phyloP scores from a whole-genome alignment of 345 rosid genomes.

The Draba incana region DNA sequence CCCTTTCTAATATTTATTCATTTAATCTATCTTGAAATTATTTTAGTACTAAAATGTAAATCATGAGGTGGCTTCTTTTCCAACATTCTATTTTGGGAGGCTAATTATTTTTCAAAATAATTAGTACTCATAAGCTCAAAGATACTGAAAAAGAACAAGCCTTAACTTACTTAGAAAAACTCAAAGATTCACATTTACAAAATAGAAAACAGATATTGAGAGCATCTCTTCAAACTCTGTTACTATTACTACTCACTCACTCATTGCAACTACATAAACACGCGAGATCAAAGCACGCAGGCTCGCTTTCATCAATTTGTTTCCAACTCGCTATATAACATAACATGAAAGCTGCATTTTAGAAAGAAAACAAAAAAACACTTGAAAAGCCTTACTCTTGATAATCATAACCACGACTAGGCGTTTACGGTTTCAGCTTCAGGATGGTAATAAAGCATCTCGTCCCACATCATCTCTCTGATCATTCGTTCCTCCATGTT shows the following conservation, averaged over 20 bases:
- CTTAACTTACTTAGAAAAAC: slow-evolving; percentile 29
- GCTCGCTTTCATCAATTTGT: slow-evolving; percentile 10
- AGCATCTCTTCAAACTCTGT: slow-evolving; percentile 32
- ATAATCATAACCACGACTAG: slow-evolving; percentile 27
- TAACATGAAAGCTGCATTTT: slow-evolving; percentile 31
- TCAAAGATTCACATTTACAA: slow-evolving; percentile 28
- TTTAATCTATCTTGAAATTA: no score
- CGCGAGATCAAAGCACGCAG: slow-evolving; percentile 20
- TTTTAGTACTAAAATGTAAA: no score
- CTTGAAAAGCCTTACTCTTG: slow-evolving; percentile 25
- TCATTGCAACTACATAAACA: slow-evolving; percentile 32
- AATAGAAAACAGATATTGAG: slow-evolving; percentile 18
- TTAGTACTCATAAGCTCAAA: slow-evolving; percentile 5
- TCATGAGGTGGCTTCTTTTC: no score
- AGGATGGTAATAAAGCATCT: slow-evolving; percentile 79
- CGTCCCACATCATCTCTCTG: slow-evolving; percentile 83
- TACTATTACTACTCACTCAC: slow-evolving; percentile 30
- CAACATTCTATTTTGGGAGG: no score
- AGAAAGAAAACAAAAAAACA: neutral
- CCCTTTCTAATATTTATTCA: no score
- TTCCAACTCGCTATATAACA: slow-evolving; percentile 32
- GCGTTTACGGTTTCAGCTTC: slow-evolving; percentile 48
- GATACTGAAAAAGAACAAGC: slow-evolving; percentile 23
- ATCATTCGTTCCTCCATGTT: slow-evolving; percentile 57
- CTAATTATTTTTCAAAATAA: no score